Base-by-base conservation (phyloP, 2,329 filamentous ascomycete genomes). In the Diaporthe vaccinii region DNA sequence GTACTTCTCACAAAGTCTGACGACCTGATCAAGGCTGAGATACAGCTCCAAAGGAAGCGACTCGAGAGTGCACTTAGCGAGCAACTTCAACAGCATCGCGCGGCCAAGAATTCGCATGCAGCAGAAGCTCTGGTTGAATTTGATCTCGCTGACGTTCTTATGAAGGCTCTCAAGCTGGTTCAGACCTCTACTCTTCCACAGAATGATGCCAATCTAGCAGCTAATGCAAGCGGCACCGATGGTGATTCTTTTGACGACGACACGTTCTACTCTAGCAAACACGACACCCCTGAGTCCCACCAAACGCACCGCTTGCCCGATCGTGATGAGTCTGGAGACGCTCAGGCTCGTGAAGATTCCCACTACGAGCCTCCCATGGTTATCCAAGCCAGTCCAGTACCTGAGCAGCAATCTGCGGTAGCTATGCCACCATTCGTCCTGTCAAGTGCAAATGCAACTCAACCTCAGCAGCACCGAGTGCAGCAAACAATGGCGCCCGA, bases 261-360 rank as follows among this genome's bases (percentile, higher is more conserved):
- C 82, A 97, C 95, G 55, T 98, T 98, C 84, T 98, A 98, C 87
- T 98, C 96, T 79, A 98, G 96, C 85, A 94, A 93, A 86, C 93
- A 96, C 87, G 94, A 96, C 83, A 98, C 95, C 78, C 90, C 91
- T 76, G 88, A 91, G 74, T 88, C 87, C 41, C 86, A 85, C 68
- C 84, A 86, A 75, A 85, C 86, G 53, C 85, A 87, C 39, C 86
- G 85, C 75, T 80, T 86, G 85, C 90, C 82, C 79, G 82, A 82
- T 76, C 83, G 84, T 76, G 84, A 81, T 75, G 83, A 76, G 75
- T 76, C 76, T 78, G 82, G 82, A 76, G 83, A 85, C 78, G 80
- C 82, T 65, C 82, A 82, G 76, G 84, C 84, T 82, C 82, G 81
- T 72, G 82, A 85, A 61, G 79, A 81, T 14, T 81, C 84, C 4